phyloP scores from a whole-genome alignment of 306 rosid species.

The Mucuna pruriens region DNA sequence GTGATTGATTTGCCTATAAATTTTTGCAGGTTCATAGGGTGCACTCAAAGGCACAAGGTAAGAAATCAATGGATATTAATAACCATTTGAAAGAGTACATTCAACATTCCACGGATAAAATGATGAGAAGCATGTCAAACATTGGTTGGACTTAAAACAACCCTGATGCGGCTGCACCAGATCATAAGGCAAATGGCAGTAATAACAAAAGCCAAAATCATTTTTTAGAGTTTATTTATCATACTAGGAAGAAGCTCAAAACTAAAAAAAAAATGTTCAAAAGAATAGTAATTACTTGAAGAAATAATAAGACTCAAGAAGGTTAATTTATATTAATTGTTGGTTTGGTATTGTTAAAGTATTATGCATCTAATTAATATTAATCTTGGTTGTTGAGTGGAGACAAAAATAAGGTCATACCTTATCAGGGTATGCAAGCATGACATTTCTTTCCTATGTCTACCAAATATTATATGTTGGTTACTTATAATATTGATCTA shows the following conservation, averaged over 20 bases:
- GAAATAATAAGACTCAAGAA: constrained; percentile 32
- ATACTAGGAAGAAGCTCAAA: constrained; percentile 51
- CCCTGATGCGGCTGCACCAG: constrained; percentile 17
- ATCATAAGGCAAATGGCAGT: constrained; percentile 1
- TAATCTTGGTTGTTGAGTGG: too few relatives aligned
- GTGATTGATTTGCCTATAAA: constrained; percentile 32
- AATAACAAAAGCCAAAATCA: constrained; percentile 36
- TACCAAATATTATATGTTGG: not conserved
- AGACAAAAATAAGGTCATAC: not conserved
- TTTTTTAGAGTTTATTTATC: constrained; percentile 53
- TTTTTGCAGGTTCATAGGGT: constrained; percentile 13
- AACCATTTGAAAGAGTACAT: constrained; percentile 51
- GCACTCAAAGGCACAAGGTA: constrained; percentile 16
- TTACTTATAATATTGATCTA: too few relatives aligned
- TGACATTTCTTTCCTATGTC: not conserved
- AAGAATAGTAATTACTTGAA: constrained; percentile 46
- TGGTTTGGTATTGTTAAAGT: not conserved
- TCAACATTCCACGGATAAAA: constrained; percentile 33
- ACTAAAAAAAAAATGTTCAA: constrained; percentile 41
- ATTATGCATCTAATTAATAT: too few relatives aligned
- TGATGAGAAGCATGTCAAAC: constrained; percentile 46
- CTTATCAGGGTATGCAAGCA: not conserved
- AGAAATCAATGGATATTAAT: too few relatives aligned
- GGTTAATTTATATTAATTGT: not conserved
- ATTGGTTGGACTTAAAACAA: constrained; percentile 38